Conservation (phyloP, 1,284 basidiomycete genomes). For the Rugiboletus extremiorientalis region DNA sequence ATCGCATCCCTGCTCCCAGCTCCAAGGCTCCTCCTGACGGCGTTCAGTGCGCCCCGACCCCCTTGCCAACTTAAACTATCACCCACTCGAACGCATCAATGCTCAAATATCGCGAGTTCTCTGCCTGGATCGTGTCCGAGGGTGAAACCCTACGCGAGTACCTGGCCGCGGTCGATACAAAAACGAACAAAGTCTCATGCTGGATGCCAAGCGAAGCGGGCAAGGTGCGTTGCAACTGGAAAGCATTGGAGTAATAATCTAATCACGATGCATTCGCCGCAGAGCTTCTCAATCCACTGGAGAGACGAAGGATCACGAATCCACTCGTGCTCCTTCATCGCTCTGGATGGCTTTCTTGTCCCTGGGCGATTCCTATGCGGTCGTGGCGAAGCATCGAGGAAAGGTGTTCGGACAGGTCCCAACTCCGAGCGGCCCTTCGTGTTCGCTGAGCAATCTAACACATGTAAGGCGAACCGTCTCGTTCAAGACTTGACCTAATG, state of each 20-base stretch:
- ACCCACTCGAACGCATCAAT: conserved; percentile 22
- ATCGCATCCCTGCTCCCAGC: neutral
- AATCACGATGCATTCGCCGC: conserved; percentile 6
- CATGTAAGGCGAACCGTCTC: conserved; percentile 20
- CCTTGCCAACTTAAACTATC: conserved; percentile 1
- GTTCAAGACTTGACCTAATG: neutral
- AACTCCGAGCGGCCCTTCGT: conserved; percentile 54
- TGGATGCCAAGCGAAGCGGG: conserved; percentile 62
- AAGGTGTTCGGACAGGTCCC: conserved; percentile 46
- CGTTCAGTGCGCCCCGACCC: neutral
- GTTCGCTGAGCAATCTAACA: conserved; percentile 44
- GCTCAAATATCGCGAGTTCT: conserved; percentile 59
- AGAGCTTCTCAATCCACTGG: conserved; percentile 63
- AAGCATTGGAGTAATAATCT: neutral
- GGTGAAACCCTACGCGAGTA: conserved; percentile 51
- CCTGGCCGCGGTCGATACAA: conserved; percentile 45
- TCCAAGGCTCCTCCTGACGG: neutral
- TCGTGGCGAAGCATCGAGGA: conserved; percentile 45
- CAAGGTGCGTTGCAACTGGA: conserved; percentile 40
- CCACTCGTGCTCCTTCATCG: conserved; percentile 56
- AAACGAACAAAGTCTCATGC: conserved; percentile 50
- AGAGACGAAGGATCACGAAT: conserved; percentile 52
- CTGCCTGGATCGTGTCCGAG: conserved; percentile 61
- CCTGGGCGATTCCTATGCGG: conserved; percentile 61
- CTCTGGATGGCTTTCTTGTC: conserved; percentile 56